Base-by-base conservation (phyloP, 345 rosid genomes). In the Lumnitzera racemosa region DNA sequence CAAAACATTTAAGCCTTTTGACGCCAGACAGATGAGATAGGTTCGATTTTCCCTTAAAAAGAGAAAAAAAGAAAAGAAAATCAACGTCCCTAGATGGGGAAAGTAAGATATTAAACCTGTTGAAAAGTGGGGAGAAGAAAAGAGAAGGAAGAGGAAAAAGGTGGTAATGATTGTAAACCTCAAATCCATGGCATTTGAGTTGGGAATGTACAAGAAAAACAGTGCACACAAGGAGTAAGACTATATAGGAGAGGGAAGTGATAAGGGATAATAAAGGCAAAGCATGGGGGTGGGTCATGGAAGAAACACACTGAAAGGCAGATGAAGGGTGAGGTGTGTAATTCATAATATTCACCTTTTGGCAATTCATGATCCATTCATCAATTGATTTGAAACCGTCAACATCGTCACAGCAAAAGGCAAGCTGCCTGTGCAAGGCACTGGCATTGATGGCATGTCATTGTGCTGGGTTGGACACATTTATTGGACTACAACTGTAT, bases 61-160 rank as follows among this genome's bases (percentile, higher is more conserved):
- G 27, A n/a, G 2, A 9, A 1, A 15, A 29, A 50, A 23, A 13
- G 15, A 0, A 48, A 20, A 43, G 15, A 9, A 13, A 29, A 23
- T 52, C 56, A 2, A 36, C 36, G 7, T 29, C 43, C 43, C 11
- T 36, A 36, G 43, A 36, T 36, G 43, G 43, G 43, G 43, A 9
- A 9, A 9, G 11, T 36, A 36, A 36, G 43, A 36, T 36, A 9
- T 36, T 5, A 36, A 24, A 70, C 81, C 84, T 59, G 46, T 52
- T 13, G 79, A 55, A 29, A 60, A 48, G 47, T 3, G 51, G 55
- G 79, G 74, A 1, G 57, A 3, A 15, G 66, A 51, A 25, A 72
- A 61, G 52, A 80, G 61, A 24, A 80, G 67, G 54, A 58, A 63
- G 7, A 76, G 64, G 43, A 80, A 48, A 27, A 77, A 61, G 61